Base-by-base conservation (phyloP, 495 filamentous ascomycete species). In the Aspergillus affinis region DNA sequence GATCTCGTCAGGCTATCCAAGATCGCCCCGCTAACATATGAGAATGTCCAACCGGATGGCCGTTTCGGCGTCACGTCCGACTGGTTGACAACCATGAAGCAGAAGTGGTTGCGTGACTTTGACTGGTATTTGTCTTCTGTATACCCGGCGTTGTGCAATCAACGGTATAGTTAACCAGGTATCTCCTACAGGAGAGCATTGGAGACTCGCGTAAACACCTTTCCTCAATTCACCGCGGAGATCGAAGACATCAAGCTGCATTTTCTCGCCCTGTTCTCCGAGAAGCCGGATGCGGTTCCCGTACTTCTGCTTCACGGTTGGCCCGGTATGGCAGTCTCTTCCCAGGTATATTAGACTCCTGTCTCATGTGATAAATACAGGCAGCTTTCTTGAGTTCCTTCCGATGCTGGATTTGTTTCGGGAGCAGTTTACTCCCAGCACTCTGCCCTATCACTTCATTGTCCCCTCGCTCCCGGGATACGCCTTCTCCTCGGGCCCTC, bases 401-500 rank as follows among this genome's bases (percentile, higher is more conserved):
- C 77, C 74, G 1, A 65, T 80, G 10, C 63, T 81, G 19, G 60
- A 72, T 5, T 59, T 81, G 7, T 69, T 89, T 18, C 65, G 67
- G 41, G 61, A 75, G 0, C 79, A 83, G 63, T 88, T 84, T 68
- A 77, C 75, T 0, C 79, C 84, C 0, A 66, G 75, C 20, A 81
- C 77, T 8, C 72, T 87, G 9, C 86, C 87, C 0, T 90, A 85
- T 65, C 86, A 90, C 57, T 60, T 90, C 56, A 80, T 90, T 56
- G 81, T 88, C 0, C 87, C 88, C 0, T 86, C 82, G 0, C 68
- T 89, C 8, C 85, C 88, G 0, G 87, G 85, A 6, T 90, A 84
- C 61, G 75, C 77, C 1, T 84, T 86, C 51, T 89, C 86, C 0
- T 79, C 78, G 8, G 70, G 76, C 0, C 76, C 80, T 12, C 80